A percentile compares a stretch with the other conserved stretches of the same genome.
These are phyloP conservation scores for Alloteropsis semialata DNA, from an alignment of 176 grass and related monocot genomes.

Conservation along the genomic window DNA sequence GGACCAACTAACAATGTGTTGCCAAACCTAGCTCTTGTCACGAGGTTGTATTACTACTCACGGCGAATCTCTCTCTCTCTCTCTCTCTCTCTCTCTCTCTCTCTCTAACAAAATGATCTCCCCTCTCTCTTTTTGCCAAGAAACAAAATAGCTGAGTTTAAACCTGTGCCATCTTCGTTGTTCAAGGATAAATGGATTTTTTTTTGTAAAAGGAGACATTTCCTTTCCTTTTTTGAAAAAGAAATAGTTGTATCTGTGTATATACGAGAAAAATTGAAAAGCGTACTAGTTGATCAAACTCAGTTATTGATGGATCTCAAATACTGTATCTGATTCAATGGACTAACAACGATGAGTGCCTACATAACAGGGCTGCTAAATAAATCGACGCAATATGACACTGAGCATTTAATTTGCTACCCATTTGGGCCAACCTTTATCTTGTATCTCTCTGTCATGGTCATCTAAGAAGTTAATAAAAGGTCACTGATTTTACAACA, in stretches of 20 bases:
- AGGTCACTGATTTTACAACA: background rate
- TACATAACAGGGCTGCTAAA: background rate
- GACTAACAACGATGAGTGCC: background rate
- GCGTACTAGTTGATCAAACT: background rate
- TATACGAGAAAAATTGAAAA: background rate
- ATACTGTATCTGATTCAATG: background rate
- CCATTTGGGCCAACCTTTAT: background rate
- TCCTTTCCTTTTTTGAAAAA: background rate
- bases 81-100: background rate
- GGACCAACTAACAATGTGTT: conserved; percentile 24
- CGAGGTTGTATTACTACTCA: background rate
- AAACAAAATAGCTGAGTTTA: too few relatives aligned
- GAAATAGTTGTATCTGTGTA: background rate
- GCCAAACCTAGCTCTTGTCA: conserved; percentile 34
- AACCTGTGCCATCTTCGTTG: background rate
- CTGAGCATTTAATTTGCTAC: background rate
- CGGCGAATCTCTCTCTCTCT: conserved; percentile 9
- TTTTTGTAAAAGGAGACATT: too few relatives aligned
- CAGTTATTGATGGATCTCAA: background rate
- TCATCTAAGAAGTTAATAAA: background rate
- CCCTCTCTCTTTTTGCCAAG: too few relatives aligned
- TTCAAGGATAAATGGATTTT: background rate
- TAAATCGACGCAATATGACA: background rate
- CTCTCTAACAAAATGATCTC: too few relatives aligned
- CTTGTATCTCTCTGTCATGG: background rate